A percentile compares a stretch with the other conserved stretches of the same genome.
phyloP scores from a whole-genome alignment of 495 filamentous ascomycete species.

The Penicillium antarcticum region DNA sequence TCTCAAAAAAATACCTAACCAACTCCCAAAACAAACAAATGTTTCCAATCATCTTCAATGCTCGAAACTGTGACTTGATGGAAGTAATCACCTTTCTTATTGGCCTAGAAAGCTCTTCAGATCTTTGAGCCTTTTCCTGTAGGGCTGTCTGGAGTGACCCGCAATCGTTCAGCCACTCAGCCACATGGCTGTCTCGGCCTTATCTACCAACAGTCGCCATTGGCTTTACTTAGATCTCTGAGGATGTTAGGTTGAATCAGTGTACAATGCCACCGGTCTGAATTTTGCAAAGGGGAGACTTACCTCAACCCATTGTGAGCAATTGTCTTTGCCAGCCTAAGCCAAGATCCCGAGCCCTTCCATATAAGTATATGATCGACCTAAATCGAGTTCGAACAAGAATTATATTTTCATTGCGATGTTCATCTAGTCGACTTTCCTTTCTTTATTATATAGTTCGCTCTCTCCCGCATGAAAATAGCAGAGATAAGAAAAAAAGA shows the following conservation, averaged over 20 bases:
- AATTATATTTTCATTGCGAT: neutral
- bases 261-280: neutral
- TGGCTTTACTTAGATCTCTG: neutral
- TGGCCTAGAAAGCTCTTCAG: neutral
- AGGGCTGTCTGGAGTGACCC: neutral
- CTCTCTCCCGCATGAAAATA: no score
- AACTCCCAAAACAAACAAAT: no score
- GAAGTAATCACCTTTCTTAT: neutral
- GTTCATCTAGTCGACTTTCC: neutral
- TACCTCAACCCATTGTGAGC: neutral
- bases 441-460: neutral
- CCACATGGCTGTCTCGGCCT: neutral
- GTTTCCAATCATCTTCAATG: no score
- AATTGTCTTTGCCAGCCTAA: neutral
- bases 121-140: neutral
- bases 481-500: neutral
- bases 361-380: constrained; percentile 1
- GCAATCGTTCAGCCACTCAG: constrained; percentile 1
- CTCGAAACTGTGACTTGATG: no score
- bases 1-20: no score
- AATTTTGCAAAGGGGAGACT: no score
- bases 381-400: neutral
- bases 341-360: neutral
- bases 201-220: neutral
- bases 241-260: neutral